Percentiles rank a stretch among this genome's conserved stretches.
phyloP scores from a whole-genome alignment of 208 protist genomes.

The Trypanosoma melophagium region DNA sequence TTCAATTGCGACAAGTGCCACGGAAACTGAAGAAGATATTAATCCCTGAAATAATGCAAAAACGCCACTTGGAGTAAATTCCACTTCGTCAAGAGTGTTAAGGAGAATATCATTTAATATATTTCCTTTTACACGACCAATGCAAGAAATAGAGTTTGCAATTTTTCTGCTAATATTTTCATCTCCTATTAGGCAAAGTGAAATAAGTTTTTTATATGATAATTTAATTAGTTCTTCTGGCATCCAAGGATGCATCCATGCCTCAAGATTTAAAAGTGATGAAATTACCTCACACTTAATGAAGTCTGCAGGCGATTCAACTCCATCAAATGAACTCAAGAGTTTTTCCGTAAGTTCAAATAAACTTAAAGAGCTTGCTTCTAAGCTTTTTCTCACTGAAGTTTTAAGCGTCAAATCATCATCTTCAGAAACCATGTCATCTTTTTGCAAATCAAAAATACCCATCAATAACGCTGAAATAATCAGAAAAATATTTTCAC shows the following conservation, averaged over 20 bases:
- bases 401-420: not conserved
- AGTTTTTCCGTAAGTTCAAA: conserved; percentile 20
- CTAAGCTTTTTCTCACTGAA: conserved; percentile 16
- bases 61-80: not conserved
- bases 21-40: conserved; percentile 16
- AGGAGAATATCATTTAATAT: conserved; percentile 9
- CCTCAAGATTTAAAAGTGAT: conserved; percentile 40
- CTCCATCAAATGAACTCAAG: not conserved
- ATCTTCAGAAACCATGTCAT: not conserved
- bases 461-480: conserved; percentile 24
- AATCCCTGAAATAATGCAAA: conserved; percentile 21
- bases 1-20: conserved; percentile 17
- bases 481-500: conserved; percentile 26
- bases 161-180: conserved; percentile 16
- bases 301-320: conserved; percentile 31
- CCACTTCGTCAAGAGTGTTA: conserved; percentile 1
- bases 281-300: conserved; percentile 55
- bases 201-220: conserved; percentile 33
- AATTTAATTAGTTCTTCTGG: conserved; percentile 18
- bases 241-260: conserved; percentile 39
- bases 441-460: conserved; percentile 21
- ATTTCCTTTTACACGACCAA: conserved; percentile 29
- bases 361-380: conserved; percentile 8
- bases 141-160: conserved; percentile 19
- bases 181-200: conserved; percentile 13